phyloP scores from a whole-genome alignment of 441 rosid species.

The Brassica balearica region DNA sequence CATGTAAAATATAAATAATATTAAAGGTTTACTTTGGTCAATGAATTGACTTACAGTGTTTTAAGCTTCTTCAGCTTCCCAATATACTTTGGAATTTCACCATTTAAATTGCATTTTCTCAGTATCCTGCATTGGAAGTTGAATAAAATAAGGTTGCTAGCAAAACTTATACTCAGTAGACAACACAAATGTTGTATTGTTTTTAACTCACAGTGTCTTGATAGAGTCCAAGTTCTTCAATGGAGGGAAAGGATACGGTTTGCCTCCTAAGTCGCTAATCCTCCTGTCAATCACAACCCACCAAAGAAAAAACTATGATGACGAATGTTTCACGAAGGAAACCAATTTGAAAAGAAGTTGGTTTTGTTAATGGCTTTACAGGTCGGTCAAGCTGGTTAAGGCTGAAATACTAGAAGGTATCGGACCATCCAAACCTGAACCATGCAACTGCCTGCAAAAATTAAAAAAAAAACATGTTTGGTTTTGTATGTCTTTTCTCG shows the following conservation, averaged over 20 bases:
- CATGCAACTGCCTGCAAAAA: slow-evolving; percentile 74
- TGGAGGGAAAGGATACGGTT: slow-evolving; percentile 61
- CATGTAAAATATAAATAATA: slow-evolving; percentile 4
- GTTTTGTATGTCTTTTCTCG: slow-evolving; percentile 21
- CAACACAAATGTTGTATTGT: slow-evolving; percentile 2
- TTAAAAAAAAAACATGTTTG: neutral
- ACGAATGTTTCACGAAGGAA: slow-evolving; percentile 3
- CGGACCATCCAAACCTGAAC: slow-evolving; percentile 80
- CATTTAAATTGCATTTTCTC: slow-evolving; percentile 69
- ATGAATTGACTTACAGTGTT: slow-evolving; percentile 62
- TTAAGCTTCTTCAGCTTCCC: slow-evolving; percentile 69
- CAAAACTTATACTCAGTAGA: neutral
- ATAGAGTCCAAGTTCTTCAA: slow-evolving; percentile 58
- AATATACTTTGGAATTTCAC: slow-evolving; percentile 67
- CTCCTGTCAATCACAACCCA: slow-evolving; percentile 57
- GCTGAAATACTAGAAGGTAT: slow-evolving; percentile 75
- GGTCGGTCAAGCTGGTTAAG: slow-evolving; percentile 67
- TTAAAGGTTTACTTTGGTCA: slow-evolving; percentile 5
- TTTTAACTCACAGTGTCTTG: slow-evolving; percentile 74
- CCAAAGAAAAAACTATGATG: slow-evolving; percentile 10
- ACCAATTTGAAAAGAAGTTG: slow-evolving; percentile 16
- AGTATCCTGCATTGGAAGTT: slow-evolving; percentile 58
- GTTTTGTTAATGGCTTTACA: slow-evolving; percentile 55
- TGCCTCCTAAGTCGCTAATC: slow-evolving; percentile 79
- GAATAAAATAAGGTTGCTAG: neutral